A percentile compares a stretch with the other conserved stretches of the same genome.
Evolutionary conservation across 768 basidiomycete species (phyloP).

Genomic region (Amanita rimosa): DNA sequence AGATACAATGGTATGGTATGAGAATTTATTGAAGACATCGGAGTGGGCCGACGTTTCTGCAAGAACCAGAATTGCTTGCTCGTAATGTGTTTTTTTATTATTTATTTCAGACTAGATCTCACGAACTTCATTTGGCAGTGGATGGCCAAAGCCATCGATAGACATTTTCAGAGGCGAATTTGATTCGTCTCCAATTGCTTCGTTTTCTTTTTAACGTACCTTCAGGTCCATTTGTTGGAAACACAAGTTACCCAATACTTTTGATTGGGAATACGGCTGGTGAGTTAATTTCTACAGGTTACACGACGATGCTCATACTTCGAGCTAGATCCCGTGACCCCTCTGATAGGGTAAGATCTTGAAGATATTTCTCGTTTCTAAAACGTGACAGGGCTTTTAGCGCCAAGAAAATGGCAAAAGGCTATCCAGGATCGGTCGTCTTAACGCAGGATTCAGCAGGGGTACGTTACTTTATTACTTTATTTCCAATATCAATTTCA

Average conservation of each 20-base stretch:
- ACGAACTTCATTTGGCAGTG: not conserved
- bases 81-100: constrained; percentile 17
- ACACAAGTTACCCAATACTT: constrained; percentile 10
- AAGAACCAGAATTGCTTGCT: constrained; percentile 17
- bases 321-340: constrained; percentile 12
- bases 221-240: constrained; percentile 7
- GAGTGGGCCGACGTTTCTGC: constrained; percentile 23
- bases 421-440: constrained; percentile 12
- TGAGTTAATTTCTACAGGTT: not conserved
- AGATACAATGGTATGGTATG: constrained; percentile 17
- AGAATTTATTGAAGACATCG: constrained; percentile 14
- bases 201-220: not conserved
- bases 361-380: not conserved
- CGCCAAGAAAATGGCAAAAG: constrained; percentile 11
- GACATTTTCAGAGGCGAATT: not conserved
- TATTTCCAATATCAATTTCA: not conserved
- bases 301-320: not conserved
- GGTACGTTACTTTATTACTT: not conserved
- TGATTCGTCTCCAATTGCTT: not conserved
- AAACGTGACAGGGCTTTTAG: not conserved
- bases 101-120: not conserved
- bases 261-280: constrained; percentile 11
- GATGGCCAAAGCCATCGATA: not conserved
- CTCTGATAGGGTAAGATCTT: constrained; percentile 8
- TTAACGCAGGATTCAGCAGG: constrained; percentile 5